phyloP scores from a whole-genome alignment of 768 basidiomycete genomes.

The Leccinum rimulosum region DNA sequence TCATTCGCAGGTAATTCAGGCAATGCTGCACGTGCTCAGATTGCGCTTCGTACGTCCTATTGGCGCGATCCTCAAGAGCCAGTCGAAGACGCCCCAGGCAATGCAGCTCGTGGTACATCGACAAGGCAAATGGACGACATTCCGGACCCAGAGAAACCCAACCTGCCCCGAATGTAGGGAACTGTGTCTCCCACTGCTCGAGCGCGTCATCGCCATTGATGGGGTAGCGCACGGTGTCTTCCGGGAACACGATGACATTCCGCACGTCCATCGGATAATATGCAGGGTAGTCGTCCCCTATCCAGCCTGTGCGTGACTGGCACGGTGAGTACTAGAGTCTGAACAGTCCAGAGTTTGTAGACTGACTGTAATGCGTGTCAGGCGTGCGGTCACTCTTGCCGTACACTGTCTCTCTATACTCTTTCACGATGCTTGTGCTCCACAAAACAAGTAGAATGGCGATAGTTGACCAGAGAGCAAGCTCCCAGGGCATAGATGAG shows the following conservation, averaged over 20 bases:
- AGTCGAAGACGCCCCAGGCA: slow-evolving; percentile 33
- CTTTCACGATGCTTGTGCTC: slow-evolving; percentile 14
- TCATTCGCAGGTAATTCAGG: slow-evolving; percentile 47
- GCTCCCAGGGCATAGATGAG: slow-evolving; percentile 11
- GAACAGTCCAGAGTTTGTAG: background rate
- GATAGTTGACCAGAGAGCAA: slow-evolving; percentile 22
- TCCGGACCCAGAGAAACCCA: slow-evolving; percentile 29
- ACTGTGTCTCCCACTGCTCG: slow-evolving; percentile 23
- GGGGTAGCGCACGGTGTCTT: slow-evolving; percentile 26
- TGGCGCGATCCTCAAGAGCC: slow-evolving; percentile 18
- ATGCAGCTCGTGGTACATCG: slow-evolving; percentile 40
- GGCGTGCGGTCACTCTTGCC: background rate
- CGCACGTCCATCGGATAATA: slow-evolving; percentile 26
- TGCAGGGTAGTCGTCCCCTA: slow-evolving; percentile 26
- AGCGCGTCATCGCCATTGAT: slow-evolving; percentile 23
- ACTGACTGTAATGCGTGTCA: slow-evolving; percentile 20
- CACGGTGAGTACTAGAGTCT: background rate
- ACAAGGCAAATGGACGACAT: slow-evolving; percentile 32
- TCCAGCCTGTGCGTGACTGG: slow-evolving; percentile 17
- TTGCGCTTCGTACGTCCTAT: slow-evolving; percentile 16
- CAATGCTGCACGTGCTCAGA: slow-evolving; percentile 40
- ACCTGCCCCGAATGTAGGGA: slow-evolving; percentile 18
- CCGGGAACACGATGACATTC: slow-evolving; percentile 24
- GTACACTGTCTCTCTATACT: background rate
- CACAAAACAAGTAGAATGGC: slow-evolving; percentile 20